A percentile compares a stretch with the other conserved stretches of the same genome.
phyloP scores from a whole-genome alignment of 352 stramenopile genomes.

The Pythium apleroticum region DNA sequence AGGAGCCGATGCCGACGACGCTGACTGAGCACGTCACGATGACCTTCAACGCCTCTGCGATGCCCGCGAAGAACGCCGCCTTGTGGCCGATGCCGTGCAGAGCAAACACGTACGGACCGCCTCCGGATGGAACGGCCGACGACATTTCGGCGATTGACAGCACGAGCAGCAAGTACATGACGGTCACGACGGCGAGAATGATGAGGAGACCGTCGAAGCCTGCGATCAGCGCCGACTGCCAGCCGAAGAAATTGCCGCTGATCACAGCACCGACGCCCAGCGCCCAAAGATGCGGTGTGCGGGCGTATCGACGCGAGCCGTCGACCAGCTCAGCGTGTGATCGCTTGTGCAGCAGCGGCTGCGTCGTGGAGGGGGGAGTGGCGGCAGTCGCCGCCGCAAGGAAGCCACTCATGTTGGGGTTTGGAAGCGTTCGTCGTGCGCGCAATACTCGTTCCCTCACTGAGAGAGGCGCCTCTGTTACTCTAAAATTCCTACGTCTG shows the following conservation, averaged over 20 bases:
- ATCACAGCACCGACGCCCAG: constrained; percentile 71
- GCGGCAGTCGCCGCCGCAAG: too few relatives aligned
- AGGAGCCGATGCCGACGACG: constrained; percentile 53
- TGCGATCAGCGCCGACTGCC: constrained; percentile 60
- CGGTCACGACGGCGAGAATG: constrained; percentile 55
- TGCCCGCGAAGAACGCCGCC: constrained; percentile 57
- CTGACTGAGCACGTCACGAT: constrained; percentile 46
- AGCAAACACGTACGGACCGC: constrained; percentile 68
- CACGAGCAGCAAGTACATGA: constrained; percentile 61
- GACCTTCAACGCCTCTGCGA: constrained; percentile 67
- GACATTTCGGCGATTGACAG: constrained; percentile 78
- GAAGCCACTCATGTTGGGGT: too few relatives aligned
- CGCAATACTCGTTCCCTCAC: too few relatives aligned
- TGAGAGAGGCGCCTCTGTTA: too few relatives aligned
- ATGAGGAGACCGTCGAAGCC: constrained; percentile 66
- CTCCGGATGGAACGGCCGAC: constrained; percentile 48
- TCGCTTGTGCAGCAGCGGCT: not conserved
- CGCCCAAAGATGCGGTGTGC: constrained; percentile 62
- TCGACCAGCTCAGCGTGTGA: not conserved
- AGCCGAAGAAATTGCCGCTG: constrained; percentile 71
- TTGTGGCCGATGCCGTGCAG: constrained; percentile 56
- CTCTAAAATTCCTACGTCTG: too few relatives aligned
- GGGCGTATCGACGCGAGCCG: constrained; percentile 51
- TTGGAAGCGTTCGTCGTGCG: too few relatives aligned
- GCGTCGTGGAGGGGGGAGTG: not conserved